Evolutionary conservation across 257 asterid species (phyloP), one percentile per base, ranked within the genome.

Genomic region (Lantana camara): DNA sequence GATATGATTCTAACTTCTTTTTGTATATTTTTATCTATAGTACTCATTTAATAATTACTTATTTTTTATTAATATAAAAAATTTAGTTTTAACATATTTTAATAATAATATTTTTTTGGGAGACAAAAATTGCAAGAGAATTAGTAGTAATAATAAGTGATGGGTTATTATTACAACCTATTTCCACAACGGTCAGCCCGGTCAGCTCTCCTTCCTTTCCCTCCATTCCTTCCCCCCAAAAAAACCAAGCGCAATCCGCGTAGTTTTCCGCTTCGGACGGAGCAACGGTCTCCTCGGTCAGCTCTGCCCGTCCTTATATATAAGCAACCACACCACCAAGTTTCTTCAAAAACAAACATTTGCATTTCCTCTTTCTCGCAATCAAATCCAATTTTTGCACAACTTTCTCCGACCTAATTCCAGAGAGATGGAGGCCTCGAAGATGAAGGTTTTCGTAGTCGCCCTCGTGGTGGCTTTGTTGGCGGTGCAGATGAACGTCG

Each of bases 391-490:
- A 35, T 35, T 35, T 45, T 35, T 44, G 9, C 20, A 17, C 20
- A 51, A 30, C 9, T 55, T 41, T 21, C 34, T 13, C 34, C 9
- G 14, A 8, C 5, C 7, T 59, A 17, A 0, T 35, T 27, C 8
- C 4, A 30, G 5, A 71, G 5, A 40, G 61, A 85, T 83, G 90
- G 89, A 71, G 57, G 85, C 86, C 30, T 63, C 73, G 87, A 77
- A 75, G 77, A 77, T 77, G 77, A 83, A 81, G 66, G 48, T 56
- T 1, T 29, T 77, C 20, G 8, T 80, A 45, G 68, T 73, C 3
- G 80, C 75, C 0, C 46, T 71, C 3, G 45, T 79, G 66, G 48
- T 78, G 30, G 74, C 81, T 4, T 37, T 75, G 68, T 40, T 79
- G 44, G 75, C 78, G 0, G 16, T 72, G 35, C 67, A 35, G 7